These are phyloP conservation scores for Lentinula aciculospora DNA, from an alignment of 768 basidiomycete species.

Conservation along the genomic window DNA sequence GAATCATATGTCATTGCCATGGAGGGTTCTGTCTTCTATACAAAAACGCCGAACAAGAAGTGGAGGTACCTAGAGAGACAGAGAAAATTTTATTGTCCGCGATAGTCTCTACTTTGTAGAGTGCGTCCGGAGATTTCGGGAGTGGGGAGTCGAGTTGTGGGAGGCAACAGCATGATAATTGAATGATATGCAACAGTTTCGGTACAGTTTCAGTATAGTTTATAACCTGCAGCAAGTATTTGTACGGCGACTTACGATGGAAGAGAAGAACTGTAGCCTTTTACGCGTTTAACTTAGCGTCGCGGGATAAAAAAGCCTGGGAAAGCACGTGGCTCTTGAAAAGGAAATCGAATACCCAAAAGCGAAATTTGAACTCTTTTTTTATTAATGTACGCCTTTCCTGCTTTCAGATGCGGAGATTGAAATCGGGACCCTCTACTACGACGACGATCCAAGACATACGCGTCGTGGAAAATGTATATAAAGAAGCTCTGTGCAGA, in stretches of 20 bases:
- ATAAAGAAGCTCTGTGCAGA: background rate
- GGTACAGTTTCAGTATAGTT: background rate
- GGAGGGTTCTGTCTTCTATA: background rate
- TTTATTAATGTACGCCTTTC: background rate
- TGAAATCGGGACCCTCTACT: background rate
- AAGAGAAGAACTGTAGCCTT: background rate
- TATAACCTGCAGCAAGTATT: background rate
- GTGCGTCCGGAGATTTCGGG: background rate
- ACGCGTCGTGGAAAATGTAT: background rate
- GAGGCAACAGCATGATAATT: background rate
- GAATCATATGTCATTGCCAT: background rate
- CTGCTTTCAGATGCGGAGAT: constrained; percentile 1
- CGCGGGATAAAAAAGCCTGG: background rate
- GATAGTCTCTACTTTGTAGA: background rate
- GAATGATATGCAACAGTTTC: background rate
- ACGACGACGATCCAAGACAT: background rate
- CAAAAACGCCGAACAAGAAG: background rate
- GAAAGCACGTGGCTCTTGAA: background rate
- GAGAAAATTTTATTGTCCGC: background rate
- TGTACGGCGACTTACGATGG: background rate
- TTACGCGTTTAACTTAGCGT: no score
- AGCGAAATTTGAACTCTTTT: background rate
- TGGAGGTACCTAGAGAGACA: background rate
- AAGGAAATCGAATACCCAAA: background rate
- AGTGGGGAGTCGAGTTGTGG: background rate